Evolutionary conservation across 2,329 filamentous ascomycete genomes (phyloP).

Genomic region (Colletotrichum chrysophilum): DNA sequence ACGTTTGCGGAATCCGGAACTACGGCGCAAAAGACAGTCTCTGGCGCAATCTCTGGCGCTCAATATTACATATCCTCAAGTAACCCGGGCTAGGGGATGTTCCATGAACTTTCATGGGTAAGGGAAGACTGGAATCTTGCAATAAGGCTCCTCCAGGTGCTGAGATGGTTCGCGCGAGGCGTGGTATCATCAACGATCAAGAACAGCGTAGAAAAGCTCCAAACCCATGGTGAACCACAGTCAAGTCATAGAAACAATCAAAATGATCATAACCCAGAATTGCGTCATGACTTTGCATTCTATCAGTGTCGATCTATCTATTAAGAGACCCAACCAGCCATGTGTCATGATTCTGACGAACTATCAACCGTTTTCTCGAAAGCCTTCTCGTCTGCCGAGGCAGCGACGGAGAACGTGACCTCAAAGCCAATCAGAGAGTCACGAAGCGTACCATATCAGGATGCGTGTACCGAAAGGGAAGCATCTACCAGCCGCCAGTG

Average conservation of each 20-base stretch:
- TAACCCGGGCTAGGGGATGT: accelerated
- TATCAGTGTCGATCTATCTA: not conserved
- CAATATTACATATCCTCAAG: no score
- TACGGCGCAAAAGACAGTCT: no score
- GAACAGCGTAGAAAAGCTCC: not conserved
- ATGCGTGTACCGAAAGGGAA: not conserved
- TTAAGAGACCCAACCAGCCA: not conserved
- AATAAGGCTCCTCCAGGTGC: not conserved
- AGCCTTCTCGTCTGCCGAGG: constrained; percentile 9
- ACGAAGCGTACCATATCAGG: not conserved
- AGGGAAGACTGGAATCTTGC: not conserved
- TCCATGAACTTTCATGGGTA: no score
- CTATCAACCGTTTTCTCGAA: not conserved
- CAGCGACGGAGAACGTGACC: constrained; percentile 14
- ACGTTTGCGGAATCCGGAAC: no score
- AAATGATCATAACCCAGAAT: not conserved
- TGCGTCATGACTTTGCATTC: not conserved
- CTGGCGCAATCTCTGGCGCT: no score
- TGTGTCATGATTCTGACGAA: not conserved
- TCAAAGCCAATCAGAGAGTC: constrained; percentile 6
- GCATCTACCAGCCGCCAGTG: constrained; percentile 12
- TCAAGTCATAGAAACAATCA: not conserved
- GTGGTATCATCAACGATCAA: not conserved
- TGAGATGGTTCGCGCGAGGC: not conserved
- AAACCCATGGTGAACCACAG: not conserved